Conservation (phyloP, 169 alveolate species). For the Plasmodium falciparum region DNA sequence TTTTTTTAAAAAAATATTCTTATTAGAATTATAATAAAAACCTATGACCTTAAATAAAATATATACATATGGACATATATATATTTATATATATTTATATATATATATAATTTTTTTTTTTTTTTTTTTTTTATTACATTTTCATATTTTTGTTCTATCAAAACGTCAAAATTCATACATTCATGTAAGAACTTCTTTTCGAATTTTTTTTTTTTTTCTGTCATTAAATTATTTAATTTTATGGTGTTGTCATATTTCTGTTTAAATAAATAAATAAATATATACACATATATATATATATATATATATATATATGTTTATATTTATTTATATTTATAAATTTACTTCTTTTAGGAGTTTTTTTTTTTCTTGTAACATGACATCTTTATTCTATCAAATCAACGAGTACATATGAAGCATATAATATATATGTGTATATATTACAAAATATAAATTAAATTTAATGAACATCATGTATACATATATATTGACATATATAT, state of each 20-base stretch:
- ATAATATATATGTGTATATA: background rate
- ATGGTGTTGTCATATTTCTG: slow-evolving; percentile 28
- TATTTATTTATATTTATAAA: background rate
- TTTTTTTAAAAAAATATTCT: slow-evolving; percentile 46
- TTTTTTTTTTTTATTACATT: slow-evolving; percentile 15
- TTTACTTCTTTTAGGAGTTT: slow-evolving; percentile 17
- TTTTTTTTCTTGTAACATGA: slow-evolving; percentile 12
- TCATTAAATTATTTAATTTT: slow-evolving; percentile 11
- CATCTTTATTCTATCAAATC: slow-evolving; percentile 9
- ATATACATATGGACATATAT: background rate
- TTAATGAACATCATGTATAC: no score
- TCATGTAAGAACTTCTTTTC: slow-evolving; percentile 48
- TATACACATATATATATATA: background rate
- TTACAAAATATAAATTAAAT: no score
- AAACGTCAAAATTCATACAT: slow-evolving; percentile 47
- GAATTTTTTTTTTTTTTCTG: slow-evolving; percentile 41
- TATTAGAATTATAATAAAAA: slow-evolving; percentile 48
- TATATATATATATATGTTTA: background rate
- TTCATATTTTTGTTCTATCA: slow-evolving; percentile 63
- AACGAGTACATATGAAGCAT: no score
- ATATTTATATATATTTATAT: background rate
- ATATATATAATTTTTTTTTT: background rate
- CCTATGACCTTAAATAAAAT: slow-evolving; percentile 38
- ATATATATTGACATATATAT: no score
- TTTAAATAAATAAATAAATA: background rate